A percentile compares a stretch with the other conserved stretches of the same genome.
phyloP scores from a whole-genome alignment of 495 filamentous ascomycete species.

The Aspergillus bridgeri region DNA sequence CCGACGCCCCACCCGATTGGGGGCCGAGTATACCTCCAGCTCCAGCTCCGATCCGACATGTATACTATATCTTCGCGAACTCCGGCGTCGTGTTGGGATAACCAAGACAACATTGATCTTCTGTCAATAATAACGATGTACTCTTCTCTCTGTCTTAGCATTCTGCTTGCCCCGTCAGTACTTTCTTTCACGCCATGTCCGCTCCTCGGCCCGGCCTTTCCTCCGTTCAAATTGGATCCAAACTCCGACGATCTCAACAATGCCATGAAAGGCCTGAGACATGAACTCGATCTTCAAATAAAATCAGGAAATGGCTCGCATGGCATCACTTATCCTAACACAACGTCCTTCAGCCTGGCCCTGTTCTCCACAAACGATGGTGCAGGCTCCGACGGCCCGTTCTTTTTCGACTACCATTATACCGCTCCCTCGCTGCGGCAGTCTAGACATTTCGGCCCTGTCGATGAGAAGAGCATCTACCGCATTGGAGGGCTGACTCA shows the following conservation, averaged over 20 bases:
- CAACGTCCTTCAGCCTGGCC: slow-evolving; percentile 48
- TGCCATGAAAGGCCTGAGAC: slow-evolving; percentile 11
- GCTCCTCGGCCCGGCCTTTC: slow-evolving; percentile 46
- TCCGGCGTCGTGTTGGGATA: neutral
- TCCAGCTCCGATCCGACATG: slow-evolving; percentile 1
- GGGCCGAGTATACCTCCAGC: neutral
- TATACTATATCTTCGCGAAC: neutral
- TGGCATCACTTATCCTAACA: slow-evolving; percentile 19
- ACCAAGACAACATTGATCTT: neutral
- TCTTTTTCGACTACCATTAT: slow-evolving; percentile 44
- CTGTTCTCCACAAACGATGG: slow-evolving; percentile 45
- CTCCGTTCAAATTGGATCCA: slow-evolving; percentile 37
- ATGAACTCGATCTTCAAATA: neutral
- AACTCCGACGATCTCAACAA: slow-evolving; percentile 21
- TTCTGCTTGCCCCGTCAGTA: slow-evolving; percentile 5
- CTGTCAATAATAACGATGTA: neutral
- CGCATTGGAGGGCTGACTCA: slow-evolving; percentile 47
- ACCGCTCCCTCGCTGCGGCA: slow-evolving; percentile 36
- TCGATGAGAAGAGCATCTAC: slow-evolving; percentile 39
- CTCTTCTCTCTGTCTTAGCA: neutral
- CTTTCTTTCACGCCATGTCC: slow-evolving; percentile 39
- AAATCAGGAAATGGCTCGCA: slow-evolving; percentile 6
- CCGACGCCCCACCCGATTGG: neutral
- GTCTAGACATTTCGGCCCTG: neutral
- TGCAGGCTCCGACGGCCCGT: slow-evolving; percentile 22